These are phyloP conservation scores for Saccharum spontaneum DNA, from an alignment of 176 grass and related monocot genomes.

Conservation along the genomic window DNA sequence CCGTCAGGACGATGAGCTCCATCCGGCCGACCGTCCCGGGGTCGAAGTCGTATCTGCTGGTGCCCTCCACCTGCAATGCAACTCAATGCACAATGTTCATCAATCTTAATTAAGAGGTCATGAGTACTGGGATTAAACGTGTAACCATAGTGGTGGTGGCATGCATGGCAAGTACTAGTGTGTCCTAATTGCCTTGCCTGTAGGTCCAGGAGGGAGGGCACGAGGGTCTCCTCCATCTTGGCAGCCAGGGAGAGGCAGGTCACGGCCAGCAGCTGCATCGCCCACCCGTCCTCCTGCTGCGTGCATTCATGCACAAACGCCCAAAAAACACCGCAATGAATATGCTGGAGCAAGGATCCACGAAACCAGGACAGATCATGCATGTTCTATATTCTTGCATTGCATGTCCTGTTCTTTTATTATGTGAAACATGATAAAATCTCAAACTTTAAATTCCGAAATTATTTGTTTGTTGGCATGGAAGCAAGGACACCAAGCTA, in stretches of 20 bases:
- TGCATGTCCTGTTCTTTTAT: slow-evolving; percentile 27
- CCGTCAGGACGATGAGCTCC: slow-evolving; percentile 79
- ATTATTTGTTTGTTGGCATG: neutral
- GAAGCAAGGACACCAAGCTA: neutral
- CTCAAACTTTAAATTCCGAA: slow-evolving; percentile 7
- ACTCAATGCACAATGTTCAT: neutral
- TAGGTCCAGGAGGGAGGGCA: slow-evolving; percentile 84
- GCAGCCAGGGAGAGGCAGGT: slow-evolving; percentile 91
- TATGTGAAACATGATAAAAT: slow-evolving; percentile 19
- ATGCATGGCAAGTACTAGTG: neutral
- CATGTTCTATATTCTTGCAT: slow-evolving; percentile 12
- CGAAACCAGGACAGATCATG: slow-evolving; percentile 38
- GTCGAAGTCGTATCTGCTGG: slow-evolving; percentile 64
- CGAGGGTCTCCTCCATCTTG: slow-evolving; percentile 92
- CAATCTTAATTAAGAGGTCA: neutral
- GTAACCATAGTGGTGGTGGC: neutral
- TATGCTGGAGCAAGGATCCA: slow-evolving; percentile 36
- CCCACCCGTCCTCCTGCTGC: slow-evolving; percentile 83
- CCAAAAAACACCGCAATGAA: slow-evolving; percentile 43
- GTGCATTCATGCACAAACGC: slow-evolving; percentile 35
- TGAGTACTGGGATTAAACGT: neutral
- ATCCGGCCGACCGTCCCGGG: slow-evolving; percentile 61
- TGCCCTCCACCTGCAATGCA: slow-evolving; percentile 57
- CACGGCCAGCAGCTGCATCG: slow-evolving; percentile 91
- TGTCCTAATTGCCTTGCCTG: slow-evolving; percentile 59